Evolutionary conservation across 164 flowering plant genomes (phyloP).

Genomic region (Hamamelis virginiana): DNA sequence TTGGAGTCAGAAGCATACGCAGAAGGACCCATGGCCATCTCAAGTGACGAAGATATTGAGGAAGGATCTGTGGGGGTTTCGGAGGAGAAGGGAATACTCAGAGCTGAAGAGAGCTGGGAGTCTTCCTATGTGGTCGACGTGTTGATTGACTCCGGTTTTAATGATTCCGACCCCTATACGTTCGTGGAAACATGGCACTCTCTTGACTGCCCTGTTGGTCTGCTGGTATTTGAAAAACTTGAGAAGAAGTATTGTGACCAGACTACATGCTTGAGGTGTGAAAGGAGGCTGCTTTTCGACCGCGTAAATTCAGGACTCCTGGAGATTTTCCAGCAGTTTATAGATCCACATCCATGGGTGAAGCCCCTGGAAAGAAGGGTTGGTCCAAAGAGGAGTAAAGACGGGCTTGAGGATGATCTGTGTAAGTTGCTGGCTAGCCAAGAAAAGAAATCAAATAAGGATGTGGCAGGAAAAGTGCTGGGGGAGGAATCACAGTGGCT

Average conservation of each 20-base stretch:
- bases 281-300: constrained; percentile 74
- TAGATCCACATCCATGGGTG: constrained; percentile 62
- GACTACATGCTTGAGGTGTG: constrained; percentile 29
- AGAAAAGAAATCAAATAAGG: constrained; percentile 21
- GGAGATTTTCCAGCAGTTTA: constrained; percentile 36
- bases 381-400: constrained; percentile 20
- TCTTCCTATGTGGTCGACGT: constrained; percentile 39
- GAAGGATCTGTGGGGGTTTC: constrained; percentile 19
- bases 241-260: constrained; percentile 41
- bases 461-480: constrained; percentile 23
- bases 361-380: constrained; percentile 17
- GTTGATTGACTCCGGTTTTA: constrained; percentile 30
- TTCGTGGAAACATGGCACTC: constrained; percentile 37
- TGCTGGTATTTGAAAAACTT: constrained; percentile 43
- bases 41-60: constrained; percentile 45
- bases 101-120: constrained; percentile 29
- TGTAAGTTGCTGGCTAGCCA: constrained; percentile 34
- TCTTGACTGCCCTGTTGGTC: constrained; percentile 38
- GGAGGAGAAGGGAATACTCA: constrained; percentile 8
- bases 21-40: constrained; percentile 33
- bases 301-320: constrained; percentile 50
- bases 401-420: constrained; percentile 35
- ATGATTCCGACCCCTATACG: constrained; percentile 26
- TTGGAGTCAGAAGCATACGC: constrained; percentile 41
- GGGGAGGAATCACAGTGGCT: constrained; percentile 50